Conservation (phyloP, 1,139 yeast species). For the Debaryomycetaceae sp. region DNA sequence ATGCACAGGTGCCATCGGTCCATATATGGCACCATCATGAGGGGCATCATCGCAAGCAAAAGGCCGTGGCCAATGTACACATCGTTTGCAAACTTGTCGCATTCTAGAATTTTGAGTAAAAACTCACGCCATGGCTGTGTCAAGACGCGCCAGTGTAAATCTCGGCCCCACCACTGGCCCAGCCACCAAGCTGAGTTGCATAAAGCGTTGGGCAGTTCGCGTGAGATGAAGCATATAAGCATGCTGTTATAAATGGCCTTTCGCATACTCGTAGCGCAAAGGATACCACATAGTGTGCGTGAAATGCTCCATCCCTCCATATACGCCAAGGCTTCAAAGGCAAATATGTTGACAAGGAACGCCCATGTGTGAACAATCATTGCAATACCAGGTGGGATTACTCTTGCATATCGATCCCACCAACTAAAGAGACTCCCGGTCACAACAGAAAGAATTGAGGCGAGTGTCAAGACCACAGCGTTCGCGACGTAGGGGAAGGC, state of each 20-base stretch:
- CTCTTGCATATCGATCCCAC: constrained; percentile 22
- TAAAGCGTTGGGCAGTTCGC: constrained; percentile 47
- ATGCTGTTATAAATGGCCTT: constrained; percentile 34
- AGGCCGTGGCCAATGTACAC: constrained; percentile 59
- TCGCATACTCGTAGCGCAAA: constrained; percentile 48
- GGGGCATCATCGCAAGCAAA: constrained; percentile 49
- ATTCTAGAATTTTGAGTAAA: constrained; percentile 56
- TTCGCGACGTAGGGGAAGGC: constrained; percentile 45
- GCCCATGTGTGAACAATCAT: constrained; percentile 41
- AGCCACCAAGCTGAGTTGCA: constrained; percentile 80
- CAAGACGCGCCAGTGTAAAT: constrained; percentile 45
- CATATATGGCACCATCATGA: constrained; percentile 56
- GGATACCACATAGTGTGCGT: constrained; percentile 45
- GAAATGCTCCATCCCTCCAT: constrained; percentile 56
- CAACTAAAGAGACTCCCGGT: constrained; percentile 28
- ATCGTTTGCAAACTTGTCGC: constrained; percentile 61
- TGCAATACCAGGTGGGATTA: constrained; percentile 32
- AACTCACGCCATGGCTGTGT: constrained; percentile 65
- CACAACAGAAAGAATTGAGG: constrained; percentile 32
- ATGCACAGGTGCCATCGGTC: constrained; percentile 25
- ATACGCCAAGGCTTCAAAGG: constrained; percentile 51
- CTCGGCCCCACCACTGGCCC: constrained; percentile 60
- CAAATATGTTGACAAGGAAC: constrained; percentile 39
- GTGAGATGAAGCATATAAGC: constrained; percentile 37
- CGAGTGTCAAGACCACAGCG: constrained; percentile 28